Evolutionary conservation across 441 rosid genomes (phyloP).

Genomic region (Metrosideros polymorpha): DNA sequence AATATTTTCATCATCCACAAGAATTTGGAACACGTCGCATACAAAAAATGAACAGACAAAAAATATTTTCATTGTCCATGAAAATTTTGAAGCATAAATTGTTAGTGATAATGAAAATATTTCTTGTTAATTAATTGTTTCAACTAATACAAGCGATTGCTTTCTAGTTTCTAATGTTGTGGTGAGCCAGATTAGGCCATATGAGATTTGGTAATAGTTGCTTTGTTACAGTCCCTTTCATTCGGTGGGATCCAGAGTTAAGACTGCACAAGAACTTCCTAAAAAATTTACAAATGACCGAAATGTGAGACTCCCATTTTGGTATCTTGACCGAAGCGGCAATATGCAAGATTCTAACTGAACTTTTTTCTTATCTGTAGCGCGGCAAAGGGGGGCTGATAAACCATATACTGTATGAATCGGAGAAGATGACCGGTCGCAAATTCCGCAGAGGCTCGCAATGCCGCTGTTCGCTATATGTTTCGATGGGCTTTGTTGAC

Average conservation of each 20-base stretch:
- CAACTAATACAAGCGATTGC: no score
- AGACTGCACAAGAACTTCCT: not conserved
- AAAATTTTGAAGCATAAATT: no score
- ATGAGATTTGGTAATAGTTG: not conserved
- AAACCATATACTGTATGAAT: conserved; percentile 80
- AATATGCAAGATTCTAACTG: not conserved
- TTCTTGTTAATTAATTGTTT: no score
- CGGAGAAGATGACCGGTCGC: conserved; percentile 69
- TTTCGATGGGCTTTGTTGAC: not conserved
- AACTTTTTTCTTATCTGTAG: conserved; percentile 26
- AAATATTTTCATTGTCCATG: no score
- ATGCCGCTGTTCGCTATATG: not conserved
- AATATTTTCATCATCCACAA: no score
- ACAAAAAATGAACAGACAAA: no score
- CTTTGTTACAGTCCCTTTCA: not conserved
- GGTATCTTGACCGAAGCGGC: not conserved
- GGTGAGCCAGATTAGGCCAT: not conserved
- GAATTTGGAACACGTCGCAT: no score
- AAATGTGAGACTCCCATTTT: not conserved
- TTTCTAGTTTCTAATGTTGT: no score
- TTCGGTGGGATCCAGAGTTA: not conserved
- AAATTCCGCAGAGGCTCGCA: conserved; percentile 32
- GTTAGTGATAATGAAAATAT: no score
- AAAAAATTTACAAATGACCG: not conserved
- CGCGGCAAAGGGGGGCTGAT: conserved; percentile 95